Evolutionary conservation across 2,329 filamentous ascomycete species (phyloP).

Genomic region (Erysiphe pulchra): DNA sequence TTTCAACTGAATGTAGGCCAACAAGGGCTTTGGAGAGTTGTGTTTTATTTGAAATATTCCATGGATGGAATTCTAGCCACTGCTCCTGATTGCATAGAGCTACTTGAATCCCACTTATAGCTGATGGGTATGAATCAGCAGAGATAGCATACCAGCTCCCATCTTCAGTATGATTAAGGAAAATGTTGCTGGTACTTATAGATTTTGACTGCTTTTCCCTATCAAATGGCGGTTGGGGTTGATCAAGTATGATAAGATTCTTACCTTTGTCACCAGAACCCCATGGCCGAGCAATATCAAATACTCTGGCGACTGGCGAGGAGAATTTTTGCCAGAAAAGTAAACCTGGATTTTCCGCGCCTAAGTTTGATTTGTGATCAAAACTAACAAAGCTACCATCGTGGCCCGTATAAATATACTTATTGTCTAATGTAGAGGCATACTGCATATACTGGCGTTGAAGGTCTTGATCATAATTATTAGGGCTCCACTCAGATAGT

Average conservation of each 20-base stretch:
- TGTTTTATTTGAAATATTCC: constrained; percentile 13
- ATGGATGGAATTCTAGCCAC: constrained; percentile 20
- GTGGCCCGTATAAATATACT: constrained; percentile 68
- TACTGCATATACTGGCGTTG: constrained; percentile 57
- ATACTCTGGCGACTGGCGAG: constrained; percentile 64
- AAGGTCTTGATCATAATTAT: constrained; percentile 72
- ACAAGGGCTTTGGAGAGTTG: constrained; percentile 36
- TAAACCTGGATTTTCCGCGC: constrained; percentile 8
- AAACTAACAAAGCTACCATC: constrained; percentile 68
- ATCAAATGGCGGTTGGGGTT: constrained; percentile 39
- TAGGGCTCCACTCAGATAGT: constrained; percentile 86
- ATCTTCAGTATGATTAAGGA: constrained; percentile 63
- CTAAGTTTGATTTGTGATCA: constrained; percentile 26
- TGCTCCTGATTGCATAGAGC: constrained; percentile 26
- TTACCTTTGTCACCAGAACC: constrained; percentile 40
- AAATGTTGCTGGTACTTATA: constrained; percentile 39
- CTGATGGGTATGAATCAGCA: constrained; percentile 60
- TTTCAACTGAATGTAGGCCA: constrained; percentile 43
- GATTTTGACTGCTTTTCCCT: constrained; percentile 23
- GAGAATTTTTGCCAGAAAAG: constrained; percentile 44
- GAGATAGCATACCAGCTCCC: constrained; percentile 91
- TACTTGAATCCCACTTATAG: constrained; percentile 37
- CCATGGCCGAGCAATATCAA: constrained; percentile 58
- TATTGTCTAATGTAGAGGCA: constrained; percentile 25
- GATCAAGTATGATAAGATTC: constrained; percentile 62